Percentiles rank a stretch among this genome's conserved stretches.
Conservation (phyloP, 2,329 filamentous ascomycete species). For the Alternaria brassicae region DNA sequence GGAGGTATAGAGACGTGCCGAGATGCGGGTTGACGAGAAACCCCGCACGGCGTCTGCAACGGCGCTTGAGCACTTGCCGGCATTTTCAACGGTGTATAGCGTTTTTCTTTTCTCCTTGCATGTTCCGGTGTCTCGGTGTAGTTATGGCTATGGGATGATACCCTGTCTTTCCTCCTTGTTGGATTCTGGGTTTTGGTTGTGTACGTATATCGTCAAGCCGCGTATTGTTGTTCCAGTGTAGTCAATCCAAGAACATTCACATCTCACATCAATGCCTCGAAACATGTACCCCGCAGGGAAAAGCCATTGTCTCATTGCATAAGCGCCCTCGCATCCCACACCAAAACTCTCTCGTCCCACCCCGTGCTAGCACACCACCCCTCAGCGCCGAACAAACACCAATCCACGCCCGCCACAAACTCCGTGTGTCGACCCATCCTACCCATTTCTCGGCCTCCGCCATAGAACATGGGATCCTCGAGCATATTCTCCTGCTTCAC, state of each 20-base stretch:
- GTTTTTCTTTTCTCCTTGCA: constrained; percentile 9
- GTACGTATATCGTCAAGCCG: no score
- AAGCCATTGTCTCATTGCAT: constrained; percentile 54
- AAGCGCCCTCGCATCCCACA: constrained; percentile 84
- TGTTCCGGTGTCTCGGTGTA: constrained; percentile 12
- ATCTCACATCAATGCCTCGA: neutral
- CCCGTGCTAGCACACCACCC: constrained; percentile 95
- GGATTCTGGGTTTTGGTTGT: neutral
- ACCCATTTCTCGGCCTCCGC: constrained; percentile 75
- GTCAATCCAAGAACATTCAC: neutral
- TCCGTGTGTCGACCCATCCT: constrained; percentile 94
- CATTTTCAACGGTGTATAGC: constrained; percentile 4
- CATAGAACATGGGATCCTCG: constrained; percentile 49
- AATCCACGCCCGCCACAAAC: constrained; percentile 95
- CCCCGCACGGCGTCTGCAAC: no score
- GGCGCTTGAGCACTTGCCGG: neutral
- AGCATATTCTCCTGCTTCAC: constrained; percentile 45
- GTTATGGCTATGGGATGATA: constrained; percentile 21
- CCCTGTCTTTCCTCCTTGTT: constrained; percentile 18
- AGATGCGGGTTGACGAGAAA: neutral
- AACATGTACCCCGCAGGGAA: no score
- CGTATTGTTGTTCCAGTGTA: neutral
- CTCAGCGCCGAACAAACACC: constrained; percentile 94
- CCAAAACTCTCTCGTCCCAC: constrained; percentile 89
- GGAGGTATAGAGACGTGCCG: neutral